A percentile compares a stretch with the other conserved stretches of the same genome.
Evolutionary conservation across 495 filamentous ascomycete species (phyloP).

Genomic region (Neurospora sp.): DNA sequence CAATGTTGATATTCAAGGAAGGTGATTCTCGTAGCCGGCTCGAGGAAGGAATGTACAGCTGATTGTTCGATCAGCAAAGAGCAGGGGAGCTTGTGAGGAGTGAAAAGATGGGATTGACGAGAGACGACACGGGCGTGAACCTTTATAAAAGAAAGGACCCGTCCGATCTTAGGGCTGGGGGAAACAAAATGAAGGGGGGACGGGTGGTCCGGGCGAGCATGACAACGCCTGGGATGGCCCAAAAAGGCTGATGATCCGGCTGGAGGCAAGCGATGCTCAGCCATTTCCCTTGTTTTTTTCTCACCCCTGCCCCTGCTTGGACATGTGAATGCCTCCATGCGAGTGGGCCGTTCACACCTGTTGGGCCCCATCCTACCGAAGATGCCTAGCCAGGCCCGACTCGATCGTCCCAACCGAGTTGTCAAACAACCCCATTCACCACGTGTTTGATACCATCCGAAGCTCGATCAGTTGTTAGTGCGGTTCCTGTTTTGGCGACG

Average conservation of each 20-base stretch:
- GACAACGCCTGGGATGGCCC: not conserved
- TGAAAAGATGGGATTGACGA: slow-evolving; percentile 5
- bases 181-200: not conserved
- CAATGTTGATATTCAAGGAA: slow-evolving; percentile 8
- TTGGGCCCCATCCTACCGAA: not conserved
- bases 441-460: not conserved
- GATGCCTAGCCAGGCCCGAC: not conserved
- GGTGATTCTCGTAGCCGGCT: slow-evolving; percentile 28
- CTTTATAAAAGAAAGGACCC: slow-evolving; percentile 6
- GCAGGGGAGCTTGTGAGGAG: slow-evolving; percentile 12
- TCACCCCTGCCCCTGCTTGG: not conserved
- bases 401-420: not conserved
- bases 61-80: slow-evolving; percentile 10
- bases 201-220: not conserved
- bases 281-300: not conserved
- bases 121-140: not conserved
- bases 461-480: not conserved
- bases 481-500: not conserved
- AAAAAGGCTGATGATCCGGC: not conserved
- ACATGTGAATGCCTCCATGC: not conserved
- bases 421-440: not conserved
- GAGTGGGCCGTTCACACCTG: not conserved
- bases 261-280: slow-evolving; percentile 1
- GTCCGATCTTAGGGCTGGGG: not conserved
- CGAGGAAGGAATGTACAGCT: slow-evolving; percentile 28